These are phyloP conservation scores for Fusarium nematophilum DNA, from an alignment of 2,329 filamentous ascomycete genomes.

Conservation along the genomic window DNA sequence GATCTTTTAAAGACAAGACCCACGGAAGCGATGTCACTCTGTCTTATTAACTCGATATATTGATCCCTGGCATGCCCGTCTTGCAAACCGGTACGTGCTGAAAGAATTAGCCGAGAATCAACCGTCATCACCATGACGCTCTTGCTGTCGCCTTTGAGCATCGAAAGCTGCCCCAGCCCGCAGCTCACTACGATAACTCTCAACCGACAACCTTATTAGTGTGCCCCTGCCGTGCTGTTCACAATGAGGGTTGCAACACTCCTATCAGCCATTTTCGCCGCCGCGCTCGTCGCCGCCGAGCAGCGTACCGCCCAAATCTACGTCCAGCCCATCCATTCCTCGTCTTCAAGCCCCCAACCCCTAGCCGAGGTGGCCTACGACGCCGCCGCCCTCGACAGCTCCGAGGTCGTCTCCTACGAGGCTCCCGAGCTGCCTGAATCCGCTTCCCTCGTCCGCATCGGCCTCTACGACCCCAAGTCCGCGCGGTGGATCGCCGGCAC, in stretches of 20 bases:
- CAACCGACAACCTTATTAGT: background rate
- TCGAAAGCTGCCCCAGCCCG: slow-evolving; percentile 9
- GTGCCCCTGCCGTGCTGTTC: background rate
- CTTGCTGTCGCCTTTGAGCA: slow-evolving; percentile 37
- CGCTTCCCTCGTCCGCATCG: slow-evolving; percentile 65
- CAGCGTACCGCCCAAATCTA: slow-evolving; percentile 63
- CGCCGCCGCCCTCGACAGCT: slow-evolving; percentile 53
- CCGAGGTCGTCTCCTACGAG: slow-evolving; percentile 66
- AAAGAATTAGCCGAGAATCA: slow-evolving; percentile 37
- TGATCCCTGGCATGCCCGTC: background rate
- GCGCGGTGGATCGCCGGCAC: slow-evolving; percentile 65
- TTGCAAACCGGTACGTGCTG: background rate
- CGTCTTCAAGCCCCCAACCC: slow-evolving; percentile 49
- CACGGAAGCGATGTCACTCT: too few relatives aligned
- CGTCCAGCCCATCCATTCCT: slow-evolving; percentile 61
- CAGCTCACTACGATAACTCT: slow-evolving; percentile 8
- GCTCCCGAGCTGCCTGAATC: slow-evolving; percentile 63
- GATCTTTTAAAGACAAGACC: too few relatives aligned
- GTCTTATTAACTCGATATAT: background rate
- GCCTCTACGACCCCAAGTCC: slow-evolving; percentile 63
- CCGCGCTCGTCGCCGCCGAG: slow-evolving; percentile 52
- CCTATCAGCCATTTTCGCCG: slow-evolving; percentile 56
- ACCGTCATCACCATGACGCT: slow-evolving; percentile 22
- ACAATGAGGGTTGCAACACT: slow-evolving; percentile 57
- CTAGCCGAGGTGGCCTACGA: slow-evolving; percentile 70